These are phyloP conservation scores for Phaeosphaeria sp. DNA, from an alignment of 2,329 filamentous ascomycete genomes.

Conservation along the genomic window DNA sequence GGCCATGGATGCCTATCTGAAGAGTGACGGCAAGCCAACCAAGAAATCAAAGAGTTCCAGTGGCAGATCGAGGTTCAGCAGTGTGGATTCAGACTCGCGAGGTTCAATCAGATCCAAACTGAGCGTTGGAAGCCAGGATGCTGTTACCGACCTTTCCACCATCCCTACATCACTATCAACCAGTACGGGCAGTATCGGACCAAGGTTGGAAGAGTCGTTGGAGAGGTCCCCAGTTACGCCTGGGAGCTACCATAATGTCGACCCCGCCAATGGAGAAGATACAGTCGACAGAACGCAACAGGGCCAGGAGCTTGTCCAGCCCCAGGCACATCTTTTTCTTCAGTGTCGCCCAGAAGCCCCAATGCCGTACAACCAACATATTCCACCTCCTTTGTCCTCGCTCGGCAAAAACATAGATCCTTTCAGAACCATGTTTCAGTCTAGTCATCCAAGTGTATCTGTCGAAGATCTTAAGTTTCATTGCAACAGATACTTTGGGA, in stretches of 20 bases:
- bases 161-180: conserved; percentile 8
- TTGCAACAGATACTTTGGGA: conserved; percentile 44
- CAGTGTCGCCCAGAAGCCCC: conserved; percentile 14
- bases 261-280: conserved; percentile 5
- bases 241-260: conserved; percentile 4
- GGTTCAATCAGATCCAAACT: conserved; percentile 13
- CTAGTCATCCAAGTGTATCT: conserved; percentile 33
- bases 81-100: conserved; percentile 21
- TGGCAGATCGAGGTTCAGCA: conserved; percentile 13
- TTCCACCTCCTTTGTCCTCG: conserved; percentile 28
- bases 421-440: conserved; percentile 44
- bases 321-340: conserved; percentile 28
- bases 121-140: conserved; percentile 22
- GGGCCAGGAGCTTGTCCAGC: conserved; percentile 20
- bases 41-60: conserved; percentile 8
- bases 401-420: conserved; percentile 43
- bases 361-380: conserved; percentile 28
- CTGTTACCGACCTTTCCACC: conserved; percentile 5
- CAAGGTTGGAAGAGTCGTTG: conserved; percentile 11
- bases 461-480: conserved; percentile 44
- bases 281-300: conserved; percentile 11
- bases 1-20: conserved; percentile 44
- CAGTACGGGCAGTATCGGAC: not conserved
- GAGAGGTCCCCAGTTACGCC: conserved; percentile 6
- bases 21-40: conserved; percentile 27